Conservation (phyloP, 345 rosid genomes). For the Hirschfeldia incana region DNA sequence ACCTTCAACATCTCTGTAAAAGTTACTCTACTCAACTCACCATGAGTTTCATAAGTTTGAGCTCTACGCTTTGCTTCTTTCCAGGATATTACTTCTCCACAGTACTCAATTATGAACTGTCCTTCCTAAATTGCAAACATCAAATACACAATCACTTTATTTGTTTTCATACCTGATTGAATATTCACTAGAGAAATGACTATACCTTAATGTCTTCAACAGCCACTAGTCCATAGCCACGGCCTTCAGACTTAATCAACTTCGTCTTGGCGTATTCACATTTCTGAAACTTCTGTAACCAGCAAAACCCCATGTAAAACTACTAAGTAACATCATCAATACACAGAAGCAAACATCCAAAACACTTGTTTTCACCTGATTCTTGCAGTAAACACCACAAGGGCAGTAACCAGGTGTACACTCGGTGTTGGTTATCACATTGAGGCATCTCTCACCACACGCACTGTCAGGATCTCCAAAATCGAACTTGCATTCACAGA, state of each 20-base stretch:
- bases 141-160: background rate
- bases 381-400: conserved; percentile 70
- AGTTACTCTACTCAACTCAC: conserved; percentile 44
- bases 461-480: conserved; percentile 69
- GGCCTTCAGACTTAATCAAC: conserved; percentile 70
- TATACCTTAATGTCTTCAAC: conserved; percentile 70
- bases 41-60: conserved; percentile 71
- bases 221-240: conserved; percentile 94
- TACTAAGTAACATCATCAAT: conserved; percentile 3
- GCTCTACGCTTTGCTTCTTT: conserved; percentile 90
- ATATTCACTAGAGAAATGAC: background rate
- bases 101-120: conserved; percentile 86
- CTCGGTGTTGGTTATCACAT: conserved; percentile 84
- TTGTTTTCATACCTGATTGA: background rate
- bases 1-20: conserved; percentile 2
- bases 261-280: conserved; percentile 81
- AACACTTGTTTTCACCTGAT: conserved; percentile 55
- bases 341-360: background rate
- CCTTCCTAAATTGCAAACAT: conserved; percentile 58
- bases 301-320: background rate
- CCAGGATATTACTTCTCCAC: conserved; percentile 98
- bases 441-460: conserved; percentile 86
- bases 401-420: conserved; percentile 86
- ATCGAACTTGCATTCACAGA: conserved; percentile 78
- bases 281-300: conserved; percentile 73